Evolutionary conservation across 805 yeast genomes (phyloP).

Genomic region (Candida montana): DNA sequence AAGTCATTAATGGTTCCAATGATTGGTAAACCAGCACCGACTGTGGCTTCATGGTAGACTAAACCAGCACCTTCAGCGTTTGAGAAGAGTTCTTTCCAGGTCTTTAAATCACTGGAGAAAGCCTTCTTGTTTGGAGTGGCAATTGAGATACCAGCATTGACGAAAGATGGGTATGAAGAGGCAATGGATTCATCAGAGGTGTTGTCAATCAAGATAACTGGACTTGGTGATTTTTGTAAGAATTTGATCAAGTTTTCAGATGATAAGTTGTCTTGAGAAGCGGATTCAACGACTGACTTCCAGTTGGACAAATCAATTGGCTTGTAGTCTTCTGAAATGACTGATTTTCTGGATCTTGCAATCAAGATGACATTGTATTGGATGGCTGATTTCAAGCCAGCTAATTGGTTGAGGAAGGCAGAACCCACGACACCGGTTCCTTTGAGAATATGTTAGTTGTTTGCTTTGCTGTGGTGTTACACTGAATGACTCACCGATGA

Average conservation of each 20-base stretch:
- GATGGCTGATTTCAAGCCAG: slow-evolving; percentile 51
- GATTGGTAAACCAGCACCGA: slow-evolving; percentile 97
- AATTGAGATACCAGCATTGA: slow-evolving; percentile 75
- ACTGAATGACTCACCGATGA: slow-evolving; percentile 45
- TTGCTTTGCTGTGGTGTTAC: not conserved
- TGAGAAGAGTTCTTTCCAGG: slow-evolving; percentile 73
- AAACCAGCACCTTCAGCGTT: slow-evolving; percentile 53
- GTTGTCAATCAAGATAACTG: slow-evolving; percentile 87
- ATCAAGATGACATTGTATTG: slow-evolving; percentile 73
- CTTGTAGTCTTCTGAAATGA: slow-evolving; percentile 60
- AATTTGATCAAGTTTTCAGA: slow-evolving; percentile 55
- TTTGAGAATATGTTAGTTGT: slow-evolving; percentile 14
- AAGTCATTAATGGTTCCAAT: slow-evolving; percentile 85
- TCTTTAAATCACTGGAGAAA: slow-evolving; percentile 66
- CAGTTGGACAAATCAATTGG: slow-evolving; percentile 65
- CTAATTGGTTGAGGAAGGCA: slow-evolving; percentile 80
- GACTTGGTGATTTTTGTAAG: slow-evolving; percentile 60
- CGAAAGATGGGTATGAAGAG: slow-evolving; percentile 65
- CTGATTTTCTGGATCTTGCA: slow-evolving; percentile 68
- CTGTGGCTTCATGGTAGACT: slow-evolving; percentile 97
- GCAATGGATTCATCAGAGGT: slow-evolving; percentile 84
- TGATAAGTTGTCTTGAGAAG: slow-evolving; percentile 42
- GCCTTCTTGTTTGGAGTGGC: slow-evolving; percentile 99
- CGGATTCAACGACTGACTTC: slow-evolving; percentile 41
- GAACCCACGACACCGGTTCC: slow-evolving; percentile 96